These are phyloP conservation scores for Russula virescens DNA, from an alignment of 768 basidiomycete genomes.

Conservation along the genomic window DNA sequence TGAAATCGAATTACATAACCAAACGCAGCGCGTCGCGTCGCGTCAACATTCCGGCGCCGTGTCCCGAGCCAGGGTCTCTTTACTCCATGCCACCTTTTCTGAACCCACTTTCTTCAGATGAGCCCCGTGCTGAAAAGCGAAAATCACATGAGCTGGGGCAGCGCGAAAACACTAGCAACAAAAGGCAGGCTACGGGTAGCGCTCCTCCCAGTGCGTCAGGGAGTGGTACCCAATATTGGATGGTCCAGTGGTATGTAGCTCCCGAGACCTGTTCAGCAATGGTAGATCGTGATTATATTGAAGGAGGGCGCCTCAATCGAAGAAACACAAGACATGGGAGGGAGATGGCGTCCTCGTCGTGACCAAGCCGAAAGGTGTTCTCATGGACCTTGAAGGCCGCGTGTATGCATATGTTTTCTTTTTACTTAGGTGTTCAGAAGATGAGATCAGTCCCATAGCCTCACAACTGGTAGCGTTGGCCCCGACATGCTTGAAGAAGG, in stretches of 20 bases:
- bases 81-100: slow-evolving; percentile 19
- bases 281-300: background rate
- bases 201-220: slow-evolving; percentile 11
- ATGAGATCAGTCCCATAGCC: slow-evolving; percentile 33
- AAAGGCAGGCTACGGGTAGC: slow-evolving; percentile 25
- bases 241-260: slow-evolving; percentile 63
- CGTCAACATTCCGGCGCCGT: slow-evolving; percentile 5
- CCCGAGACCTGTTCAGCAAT: background rate
- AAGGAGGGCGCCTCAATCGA: slow-evolving; percentile 65
- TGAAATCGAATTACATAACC: background rate
- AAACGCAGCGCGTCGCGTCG: slow-evolving; percentile 19
- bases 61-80: too few species aligned
- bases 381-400: slow-evolving; percentile 62
- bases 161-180: slow-evolving; percentile 15
- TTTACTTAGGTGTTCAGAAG: background rate
- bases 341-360: slow-evolving; percentile 67
- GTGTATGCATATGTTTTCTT: slow-evolving; percentile 38
- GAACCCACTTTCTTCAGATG: slow-evolving; percentile 7
- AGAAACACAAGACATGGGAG: slow-evolving; percentile 91
- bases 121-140: slow-evolving; percentile 23
- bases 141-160: slow-evolving; percentile 25
- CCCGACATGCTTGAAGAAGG: slow-evolving; percentile 34
- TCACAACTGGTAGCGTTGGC: slow-evolving; percentile 46
- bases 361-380: slow-evolving; percentile 36
- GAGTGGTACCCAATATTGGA: slow-evolving; percentile 51